Evolutionary conservation across 257 asterid genomes (phyloP), one percentile per base, ranked within the genome.

Genomic region (Penstemon newberryi): DNA sequence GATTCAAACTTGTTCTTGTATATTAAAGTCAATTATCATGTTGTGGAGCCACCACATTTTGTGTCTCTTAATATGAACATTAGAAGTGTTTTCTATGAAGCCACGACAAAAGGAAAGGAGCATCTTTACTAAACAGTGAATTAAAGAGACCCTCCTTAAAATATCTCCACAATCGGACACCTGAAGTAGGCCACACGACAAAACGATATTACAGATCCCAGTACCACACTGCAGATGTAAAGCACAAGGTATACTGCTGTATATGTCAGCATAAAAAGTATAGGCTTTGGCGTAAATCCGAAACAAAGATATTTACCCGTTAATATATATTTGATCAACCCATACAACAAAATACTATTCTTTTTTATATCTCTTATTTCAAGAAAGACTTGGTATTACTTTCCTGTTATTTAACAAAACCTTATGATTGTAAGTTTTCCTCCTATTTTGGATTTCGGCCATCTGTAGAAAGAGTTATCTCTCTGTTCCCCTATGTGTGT

Each of bases 201-300:
- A 53, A 66, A 41, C 72, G 69, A 59, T 65, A 66, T 65, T 84
- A 67, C 80, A 75, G 84, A 75, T 77, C 87, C 71, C 84, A 75
- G 44, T 45, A 45, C 39, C 67, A 43, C 53, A 41, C 58, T 33
- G 44, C 51, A 9, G 70, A 70, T 72, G 72, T 69, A 39, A 81
- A 84, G 70, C 54, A 62, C 81, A 84, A 81, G 93, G 89, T 87
- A 50, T 33, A 44, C 60, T 67, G 53, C 10, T 3, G 18, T 66
- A 50, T 58, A 70, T 61, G 65, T 10, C 36, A 13, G 53, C 55
- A 45, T 60, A 42, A 53, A 47, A 60, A 58, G 25, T 42, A 38
- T 44, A 65, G 63, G 43, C 8, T 37, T 41, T 36, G 5, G 56
- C 45, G 9, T 57, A 54, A 63, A 44, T 41, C 51, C 49, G 46